A percentile compares a stretch with the other conserved stretches of the same genome.
Conservation (phyloP, 2,329 filamentous ascomycete species). For the Fusarium coicis region DNA sequence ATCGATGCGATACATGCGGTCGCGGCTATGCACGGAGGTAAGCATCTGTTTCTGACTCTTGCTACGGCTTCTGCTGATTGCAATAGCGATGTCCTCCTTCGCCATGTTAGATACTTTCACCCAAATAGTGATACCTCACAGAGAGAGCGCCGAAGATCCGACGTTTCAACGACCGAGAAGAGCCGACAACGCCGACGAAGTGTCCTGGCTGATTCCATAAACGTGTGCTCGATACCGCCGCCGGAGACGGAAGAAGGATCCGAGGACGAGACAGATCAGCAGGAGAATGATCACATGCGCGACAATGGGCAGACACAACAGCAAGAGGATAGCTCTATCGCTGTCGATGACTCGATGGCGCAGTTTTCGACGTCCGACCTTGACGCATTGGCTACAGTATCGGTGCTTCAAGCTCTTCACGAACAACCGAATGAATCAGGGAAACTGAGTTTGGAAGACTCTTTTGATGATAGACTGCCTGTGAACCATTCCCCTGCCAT, state of each 20-base stretch:
- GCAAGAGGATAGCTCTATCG: fast-evolving
- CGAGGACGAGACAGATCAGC: neutral
- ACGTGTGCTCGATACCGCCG: neutral
- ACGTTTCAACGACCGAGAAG: neutral
- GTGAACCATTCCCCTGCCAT: fast-evolving
- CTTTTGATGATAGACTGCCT: neutral
- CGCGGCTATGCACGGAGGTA: neutral
- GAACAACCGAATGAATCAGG: neutral
- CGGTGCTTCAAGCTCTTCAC: neutral
- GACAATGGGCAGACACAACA: neutral
- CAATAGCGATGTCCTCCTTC: neutral
- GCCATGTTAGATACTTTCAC: neutral
- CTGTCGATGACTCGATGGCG: neutral
- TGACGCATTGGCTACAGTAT: neutral
- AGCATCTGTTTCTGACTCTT: too few species aligned
- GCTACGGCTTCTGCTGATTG: too few species aligned
- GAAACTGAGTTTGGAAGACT: neutral
- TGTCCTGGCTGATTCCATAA: neutral
- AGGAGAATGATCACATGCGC: neutral
- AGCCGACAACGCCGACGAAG: neutral
- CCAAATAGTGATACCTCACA: neutral
- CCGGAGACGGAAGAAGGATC: neutral
- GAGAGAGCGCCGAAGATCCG: neutral
- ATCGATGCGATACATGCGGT: constrained; percentile 12
- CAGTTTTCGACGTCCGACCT: neutral